phyloP scores from a whole-genome alignment of 1,284 basidiomycete species.

The Marasmius tenuissimus region DNA sequence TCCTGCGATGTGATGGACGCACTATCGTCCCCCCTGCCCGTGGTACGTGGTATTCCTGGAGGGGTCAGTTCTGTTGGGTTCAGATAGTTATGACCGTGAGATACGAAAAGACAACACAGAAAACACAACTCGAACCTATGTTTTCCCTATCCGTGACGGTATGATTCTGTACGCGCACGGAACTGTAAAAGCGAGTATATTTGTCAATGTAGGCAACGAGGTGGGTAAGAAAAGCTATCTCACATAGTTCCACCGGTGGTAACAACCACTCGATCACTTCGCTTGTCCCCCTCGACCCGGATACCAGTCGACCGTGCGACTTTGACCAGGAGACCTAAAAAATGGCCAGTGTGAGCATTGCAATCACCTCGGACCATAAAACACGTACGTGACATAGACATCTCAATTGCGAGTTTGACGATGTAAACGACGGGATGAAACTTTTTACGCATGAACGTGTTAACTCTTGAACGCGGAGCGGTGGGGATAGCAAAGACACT shows the following conservation, averaged over 20 bases:
- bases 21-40: no score
- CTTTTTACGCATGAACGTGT: not conserved
- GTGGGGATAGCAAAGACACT: not conserved
- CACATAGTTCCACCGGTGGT: not conserved
- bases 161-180: not conserved
- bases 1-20: no score
- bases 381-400: slow-evolving; percentile 2
- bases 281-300: not conserved
- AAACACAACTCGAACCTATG: no score
- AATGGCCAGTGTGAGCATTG: not conserved
- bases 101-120: no score
- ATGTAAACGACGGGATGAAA: slow-evolving; percentile 6
- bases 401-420: slow-evolving; percentile 6
- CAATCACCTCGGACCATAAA: not conserved
- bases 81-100: no score
- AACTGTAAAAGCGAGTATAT: not conserved
- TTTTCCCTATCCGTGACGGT: no score
- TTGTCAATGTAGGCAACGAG: not conserved
- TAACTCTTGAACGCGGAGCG: no score
- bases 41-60: no score
- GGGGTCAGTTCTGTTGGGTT: no score
- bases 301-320: slow-evolving; percentile 6
- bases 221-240: not conserved
- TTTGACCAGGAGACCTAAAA: slow-evolving; percentile 1
- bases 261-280: not conserved